Conservation (phyloP, 2,329 filamentous ascomycete genomes). For the Pestalotiopsis fici region DNA sequence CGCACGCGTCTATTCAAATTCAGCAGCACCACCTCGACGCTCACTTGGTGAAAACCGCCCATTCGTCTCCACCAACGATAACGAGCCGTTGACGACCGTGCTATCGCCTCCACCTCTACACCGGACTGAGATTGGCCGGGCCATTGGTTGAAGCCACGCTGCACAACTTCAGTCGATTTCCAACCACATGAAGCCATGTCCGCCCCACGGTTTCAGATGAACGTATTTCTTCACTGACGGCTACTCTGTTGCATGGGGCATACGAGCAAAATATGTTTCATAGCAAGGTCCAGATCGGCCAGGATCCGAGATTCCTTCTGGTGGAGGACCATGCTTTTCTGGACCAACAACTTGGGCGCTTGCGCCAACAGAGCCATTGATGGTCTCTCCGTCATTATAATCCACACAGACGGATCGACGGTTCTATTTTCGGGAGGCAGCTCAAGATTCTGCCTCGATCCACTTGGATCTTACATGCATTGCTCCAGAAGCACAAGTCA, state of each 20-base stretch:
- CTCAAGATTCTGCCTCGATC: constrained; percentile 2
- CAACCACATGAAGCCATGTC: not conserved
- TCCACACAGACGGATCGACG: not conserved
- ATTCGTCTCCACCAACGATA: constrained; percentile 2
- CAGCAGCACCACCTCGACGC: constrained; percentile 42
- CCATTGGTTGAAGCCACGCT: constrained; percentile 49
- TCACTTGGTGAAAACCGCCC: constrained; percentile 41
- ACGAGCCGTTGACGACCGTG: constrained; percentile 40
- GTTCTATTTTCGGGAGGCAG: not conserved
- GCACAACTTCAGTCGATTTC: not conserved
- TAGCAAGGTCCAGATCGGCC: not conserved
- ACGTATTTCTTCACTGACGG: not conserved
- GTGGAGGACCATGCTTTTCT: not conserved
- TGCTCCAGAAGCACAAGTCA: not conserved
- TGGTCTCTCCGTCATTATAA: not conserved
- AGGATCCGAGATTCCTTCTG: not conserved
- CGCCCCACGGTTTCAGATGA: not conserved
- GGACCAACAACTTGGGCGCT: not conserved
- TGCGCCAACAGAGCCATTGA: not conserved
- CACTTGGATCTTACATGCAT: constrained; percentile 3
- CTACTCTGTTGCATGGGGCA: not conserved
- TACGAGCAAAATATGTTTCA: not conserved
- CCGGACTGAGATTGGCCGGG: constrained; percentile 50
- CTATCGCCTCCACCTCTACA: constrained; percentile 51
- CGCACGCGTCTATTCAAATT: constrained; percentile 44